Conservation (phyloP, 805 yeast species). For the Candida maltosa region DNA sequence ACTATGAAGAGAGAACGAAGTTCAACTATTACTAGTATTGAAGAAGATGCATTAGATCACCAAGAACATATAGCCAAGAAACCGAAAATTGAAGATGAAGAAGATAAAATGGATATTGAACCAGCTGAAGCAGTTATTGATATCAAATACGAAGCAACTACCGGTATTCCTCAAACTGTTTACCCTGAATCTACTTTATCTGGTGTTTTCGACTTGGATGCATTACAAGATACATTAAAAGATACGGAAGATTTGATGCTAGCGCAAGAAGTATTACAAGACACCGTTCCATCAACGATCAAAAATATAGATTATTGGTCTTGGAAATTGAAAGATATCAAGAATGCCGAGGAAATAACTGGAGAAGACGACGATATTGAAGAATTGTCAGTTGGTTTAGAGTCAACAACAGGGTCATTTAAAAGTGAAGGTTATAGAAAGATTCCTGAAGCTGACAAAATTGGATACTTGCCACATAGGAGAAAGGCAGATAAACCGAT, state of each 20-base stretch:
- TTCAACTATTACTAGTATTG: constrained; percentile 18
- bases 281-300: constrained; percentile 7
- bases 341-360: constrained; percentile 15
- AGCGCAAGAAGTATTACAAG: constrained; percentile 38
- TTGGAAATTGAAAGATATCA: constrained; percentile 50
- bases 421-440: constrained; percentile 71
- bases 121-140: constrained; percentile 17
- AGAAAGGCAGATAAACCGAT: constrained; percentile 62
- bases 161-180: constrained; percentile 53
- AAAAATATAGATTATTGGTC: constrained; percentile 58
- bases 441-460: constrained; percentile 69
- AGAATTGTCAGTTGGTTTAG: constrained; percentile 27
- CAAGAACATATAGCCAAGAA: constrained; percentile 17
- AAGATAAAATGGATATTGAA: constrained; percentile 19
- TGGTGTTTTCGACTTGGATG: constrained; percentile 38
- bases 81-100: constrained; percentile 15
- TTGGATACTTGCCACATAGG: constrained; percentile 79
- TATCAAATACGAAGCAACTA: constrained; percentile 46
- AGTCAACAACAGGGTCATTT: constrained; percentile 56
- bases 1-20: constrained; percentile 27
- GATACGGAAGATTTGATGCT: constrained; percentile 73
- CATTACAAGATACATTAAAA: constrained; percentile 52
- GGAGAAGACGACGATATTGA: constrained; percentile 28
- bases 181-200: constrained; percentile 35
- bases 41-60: constrained; percentile 15